Conservation (phyloP, 2,329 filamentous ascomycete species). For the Aspergillus nomiae region DNA sequence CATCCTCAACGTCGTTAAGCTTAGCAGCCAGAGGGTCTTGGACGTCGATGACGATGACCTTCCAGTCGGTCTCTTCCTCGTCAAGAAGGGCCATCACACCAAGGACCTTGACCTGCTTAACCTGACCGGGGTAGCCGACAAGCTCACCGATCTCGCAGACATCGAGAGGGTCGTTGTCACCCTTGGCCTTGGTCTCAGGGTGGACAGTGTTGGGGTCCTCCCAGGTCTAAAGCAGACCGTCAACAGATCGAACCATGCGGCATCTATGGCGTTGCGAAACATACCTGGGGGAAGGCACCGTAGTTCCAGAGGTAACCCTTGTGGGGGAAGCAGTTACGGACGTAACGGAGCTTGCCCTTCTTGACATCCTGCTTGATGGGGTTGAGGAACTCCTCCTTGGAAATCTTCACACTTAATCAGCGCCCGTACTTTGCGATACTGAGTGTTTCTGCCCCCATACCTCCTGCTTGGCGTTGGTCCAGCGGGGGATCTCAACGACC, state of each 20-base stretch:
- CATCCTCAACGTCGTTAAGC: constrained; percentile 98
- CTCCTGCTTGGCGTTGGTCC: constrained; percentile 99
- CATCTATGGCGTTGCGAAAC: constrained; percentile 27
- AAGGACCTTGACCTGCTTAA: constrained; percentile 99
- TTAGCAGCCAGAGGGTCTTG: constrained; percentile 95
- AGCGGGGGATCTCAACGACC: constrained; percentile 98
- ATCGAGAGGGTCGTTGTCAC: constrained; percentile 98
- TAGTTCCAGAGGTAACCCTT: constrained; percentile 99
- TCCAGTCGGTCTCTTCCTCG: constrained; percentile 99
- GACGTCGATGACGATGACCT: constrained; percentile 98
- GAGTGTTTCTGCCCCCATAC: constrained; percentile 54
- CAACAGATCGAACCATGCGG: not conserved
- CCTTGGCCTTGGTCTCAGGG: constrained; percentile 99
- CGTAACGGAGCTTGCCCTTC: constrained; percentile 99
- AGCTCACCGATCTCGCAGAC: constrained; percentile 99
- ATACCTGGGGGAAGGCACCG: constrained; percentile 96
- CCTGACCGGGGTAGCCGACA: constrained; percentile 90
- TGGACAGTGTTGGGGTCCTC: constrained; percentile 95
- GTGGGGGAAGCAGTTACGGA: constrained; percentile 99
- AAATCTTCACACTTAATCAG: constrained; percentile 67
- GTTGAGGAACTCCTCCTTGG: constrained; percentile 97
- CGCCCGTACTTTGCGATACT: not conserved
- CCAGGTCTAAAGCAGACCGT: constrained; percentile 71
- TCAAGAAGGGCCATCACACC: constrained; percentile 99
- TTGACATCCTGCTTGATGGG: constrained; percentile 99